Base-by-base conservation (phyloP, 208 protist species). In the Sergeia podlipaevii region DNA sequence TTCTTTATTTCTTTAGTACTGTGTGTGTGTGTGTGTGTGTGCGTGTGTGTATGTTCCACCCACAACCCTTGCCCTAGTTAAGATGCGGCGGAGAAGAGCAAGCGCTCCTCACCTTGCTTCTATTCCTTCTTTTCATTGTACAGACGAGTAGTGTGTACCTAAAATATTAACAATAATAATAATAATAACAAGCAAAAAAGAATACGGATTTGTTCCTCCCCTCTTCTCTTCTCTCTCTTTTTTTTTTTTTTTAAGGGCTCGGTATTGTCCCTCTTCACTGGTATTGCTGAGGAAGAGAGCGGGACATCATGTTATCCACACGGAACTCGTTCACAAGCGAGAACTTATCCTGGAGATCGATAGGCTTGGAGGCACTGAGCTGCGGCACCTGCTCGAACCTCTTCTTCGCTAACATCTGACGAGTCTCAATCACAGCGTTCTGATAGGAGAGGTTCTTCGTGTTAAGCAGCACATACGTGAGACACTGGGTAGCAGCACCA, bases 321-420 rank as follows among this genome's bases (percentile, higher is more conserved):
- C 36, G 17, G 53, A 92, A 74, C 10, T 50, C 8, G 27, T 55
- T 27, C 37, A 64, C 59, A 17, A 86, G 57, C 2, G 63, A 71
- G 61, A 89, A 89, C 20, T 57, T 24, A 50, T 74, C 45, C 42
- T 65, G 46, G 18, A 92, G 52, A 45, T 87, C 56, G 29, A 92
- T 74, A 8, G 74, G 65, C 66, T 86, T 88, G 20, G 73, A 77
- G 28, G 72, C 62, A 34, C 65, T 80, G 39, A 93, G 57, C 71
- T 93, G 80, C 29, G 81, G 81, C 29, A 90, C 70, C 65, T 90
- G 78, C 21, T 66, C 49, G 51, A 88, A 89, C 6, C 65, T 28
- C 65, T 83, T 77, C 57, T 73, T 37, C 29, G 17, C 32, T 7
- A 89, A 60, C 57, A 83, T 81, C 38, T 87, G 63, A 11, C 85